Percentiles rank a stretch among this genome's conserved stretches.
phyloP scores from a whole-genome alignment of 2,329 filamentous ascomycete genomes.

The Claviceps digitariae region DNA sequence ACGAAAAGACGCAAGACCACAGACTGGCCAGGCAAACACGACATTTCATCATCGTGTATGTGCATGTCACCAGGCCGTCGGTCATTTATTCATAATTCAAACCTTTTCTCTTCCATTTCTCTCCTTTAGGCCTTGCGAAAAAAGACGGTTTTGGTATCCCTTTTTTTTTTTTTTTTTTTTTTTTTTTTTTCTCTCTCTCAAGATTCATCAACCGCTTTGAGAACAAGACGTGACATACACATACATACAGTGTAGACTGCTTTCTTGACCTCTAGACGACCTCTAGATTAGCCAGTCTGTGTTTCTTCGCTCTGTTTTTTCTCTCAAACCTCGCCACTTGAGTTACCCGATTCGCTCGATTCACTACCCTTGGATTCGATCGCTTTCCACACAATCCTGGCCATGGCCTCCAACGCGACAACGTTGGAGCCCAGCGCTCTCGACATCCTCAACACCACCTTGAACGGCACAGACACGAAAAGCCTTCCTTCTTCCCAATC shows the following conservation, averaged over 20 bases:
- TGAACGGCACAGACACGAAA: slow-evolving; percentile 9
- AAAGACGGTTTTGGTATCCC: too few relatives aligned
- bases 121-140: too few relatives aligned
- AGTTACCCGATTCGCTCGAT: too few relatives aligned
- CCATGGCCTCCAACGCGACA: slow-evolving; percentile 14
- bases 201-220: not conserved
- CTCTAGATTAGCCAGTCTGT: not conserved
- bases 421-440: slow-evolving; percentile 11
- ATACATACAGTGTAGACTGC: not conserved
- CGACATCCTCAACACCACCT: slow-evolving; percentile 18
- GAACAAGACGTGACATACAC: not conserved
- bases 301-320: too few relatives aligned
- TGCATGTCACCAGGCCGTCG: too few relatives aligned
- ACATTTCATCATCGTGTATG: too few relatives aligned
- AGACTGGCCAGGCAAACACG: not conserved
- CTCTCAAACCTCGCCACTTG: too few relatives aligned
- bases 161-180: not conserved
- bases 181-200: not conserved
- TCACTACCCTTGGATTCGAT: not conserved
- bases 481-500: slow-evolving; percentile 14
- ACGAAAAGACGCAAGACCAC: not conserved
- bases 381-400: not conserved
- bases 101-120: too few relatives aligned
- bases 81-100: too few relatives aligned
- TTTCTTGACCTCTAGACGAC: too few relatives aligned